phyloP scores from a whole-genome alignment of 2,329 filamentous ascomycete genomes.

The Exophiala bonariae region DNA sequence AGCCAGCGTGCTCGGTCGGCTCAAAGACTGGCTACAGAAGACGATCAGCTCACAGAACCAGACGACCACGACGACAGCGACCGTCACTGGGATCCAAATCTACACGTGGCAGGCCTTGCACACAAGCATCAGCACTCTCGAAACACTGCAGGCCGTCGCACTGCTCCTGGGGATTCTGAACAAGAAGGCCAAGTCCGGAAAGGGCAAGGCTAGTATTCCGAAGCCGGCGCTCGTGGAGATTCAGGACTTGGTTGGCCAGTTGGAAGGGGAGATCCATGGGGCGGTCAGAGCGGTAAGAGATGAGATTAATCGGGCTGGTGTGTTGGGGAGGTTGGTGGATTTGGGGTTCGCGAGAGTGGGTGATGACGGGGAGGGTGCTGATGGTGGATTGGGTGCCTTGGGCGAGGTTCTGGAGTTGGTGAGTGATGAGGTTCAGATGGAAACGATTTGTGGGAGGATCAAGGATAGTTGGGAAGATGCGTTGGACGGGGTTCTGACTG shows the following conservation, averaged over 20 bases:
- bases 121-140: conserved; percentile 37
- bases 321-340: conserved; percentile 43
- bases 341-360: conserved; percentile 34
- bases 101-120: conserved; percentile 46
- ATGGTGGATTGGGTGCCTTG: background rate
- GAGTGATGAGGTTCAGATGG: conserved; percentile 39
- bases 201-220: conserved; percentile 8
- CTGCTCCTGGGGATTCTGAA: conserved; percentile 30
- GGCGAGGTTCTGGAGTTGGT: conserved; percentile 34
- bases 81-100: conserved; percentile 17
- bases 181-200: conserved; percentile 12
- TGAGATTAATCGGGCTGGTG: conserved; percentile 39
- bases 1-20: background rate
- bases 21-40: conserved; percentile 10
- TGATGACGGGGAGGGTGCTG: conserved; percentile 21
- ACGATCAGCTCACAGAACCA: conserved; percentile 2
- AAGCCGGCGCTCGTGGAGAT: conserved; percentile 9
- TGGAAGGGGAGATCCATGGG: conserved; percentile 35
- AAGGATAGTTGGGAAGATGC: conserved; percentile 51
- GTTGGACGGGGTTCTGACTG: conserved; percentile 39
- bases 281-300: conserved; percentile 39
- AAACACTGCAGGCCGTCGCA: conserved; percentile 41
- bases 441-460: conserved; percentile 44
- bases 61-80: conserved; percentile 1
- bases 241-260: conserved; percentile 9